Evolutionary conservation across 176 grass and related monocot species (phyloP).

Genomic region (Raddia distichophylla): DNA sequence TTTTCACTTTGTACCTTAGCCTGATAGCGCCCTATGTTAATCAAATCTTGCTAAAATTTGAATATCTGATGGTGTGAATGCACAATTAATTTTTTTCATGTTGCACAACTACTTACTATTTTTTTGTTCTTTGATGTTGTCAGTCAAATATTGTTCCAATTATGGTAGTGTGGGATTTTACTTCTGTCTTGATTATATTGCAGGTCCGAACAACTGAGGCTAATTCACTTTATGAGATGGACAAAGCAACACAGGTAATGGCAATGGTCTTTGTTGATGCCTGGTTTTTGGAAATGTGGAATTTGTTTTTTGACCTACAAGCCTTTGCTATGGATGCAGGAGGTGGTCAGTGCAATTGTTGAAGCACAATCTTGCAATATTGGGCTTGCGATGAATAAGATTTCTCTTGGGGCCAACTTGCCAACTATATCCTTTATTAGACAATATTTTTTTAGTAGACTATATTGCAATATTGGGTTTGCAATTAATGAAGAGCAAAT

Average conservation of each 20-base stretch:
- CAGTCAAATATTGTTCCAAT: not conserved
- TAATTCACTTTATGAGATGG: slow-evolving; percentile 92
- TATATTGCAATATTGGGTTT: not conserved
- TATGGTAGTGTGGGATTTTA: slow-evolving; percentile 1
- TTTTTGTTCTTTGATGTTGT: not conserved
- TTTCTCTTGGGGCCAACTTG: slow-evolving; percentile 66
- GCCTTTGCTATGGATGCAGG: slow-evolving; percentile 49
- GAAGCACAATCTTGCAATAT: slow-evolving; percentile 72
- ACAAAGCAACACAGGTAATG: slow-evolving; percentile 88
- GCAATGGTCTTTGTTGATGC: not conserved
- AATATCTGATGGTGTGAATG: not conserved
- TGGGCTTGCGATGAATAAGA: slow-evolving; percentile 69
- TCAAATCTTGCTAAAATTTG: not conserved
- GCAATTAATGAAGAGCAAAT: no score
- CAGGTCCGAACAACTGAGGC: slow-evolving; percentile 65
- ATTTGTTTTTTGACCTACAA: not conserved
- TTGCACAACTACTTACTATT: not conserved
- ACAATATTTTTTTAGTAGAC: slow-evolving; percentile 11
- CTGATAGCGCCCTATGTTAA: not conserved
- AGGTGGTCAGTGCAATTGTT: slow-evolving; percentile 83
- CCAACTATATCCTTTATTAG: slow-evolving; percentile 85
- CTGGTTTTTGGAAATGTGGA: slow-evolving; percentile 8
- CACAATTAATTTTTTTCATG: not conserved
- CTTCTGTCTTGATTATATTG: slow-evolving; percentile 42
- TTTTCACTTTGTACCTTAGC: not conserved